A percentile compares a stretch with the other conserved stretches of the same genome.
Conservation (phyloP, 768 basidiomycete species). For the Naganishia vishniacii region DNA sequence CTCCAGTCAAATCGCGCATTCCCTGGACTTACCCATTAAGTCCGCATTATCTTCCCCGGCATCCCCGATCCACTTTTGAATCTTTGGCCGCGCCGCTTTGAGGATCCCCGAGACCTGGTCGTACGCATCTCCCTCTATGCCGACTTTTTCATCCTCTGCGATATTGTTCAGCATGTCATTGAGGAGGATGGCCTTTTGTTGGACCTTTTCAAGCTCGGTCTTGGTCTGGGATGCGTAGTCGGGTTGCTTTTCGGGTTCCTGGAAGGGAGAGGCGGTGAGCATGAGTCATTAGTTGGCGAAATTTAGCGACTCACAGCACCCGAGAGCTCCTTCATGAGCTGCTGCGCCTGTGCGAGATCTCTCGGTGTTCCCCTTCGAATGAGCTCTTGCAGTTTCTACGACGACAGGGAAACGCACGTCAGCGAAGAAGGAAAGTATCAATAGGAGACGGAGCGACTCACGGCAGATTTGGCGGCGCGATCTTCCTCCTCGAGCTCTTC, state of each 20-base stretch:
- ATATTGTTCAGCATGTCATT: conserved; percentile 97
- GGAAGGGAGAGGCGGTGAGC: background rate
- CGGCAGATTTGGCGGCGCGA: conserved; percentile 82
- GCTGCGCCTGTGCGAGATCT: conserved; percentile 90
- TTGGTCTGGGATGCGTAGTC: conserved; percentile 88
- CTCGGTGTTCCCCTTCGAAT: conserved; percentile 92
- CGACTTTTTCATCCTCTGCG: conserved; percentile 73
- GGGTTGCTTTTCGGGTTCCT: conserved; percentile 85
- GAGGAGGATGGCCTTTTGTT: conserved; percentile 88
- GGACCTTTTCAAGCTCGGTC: conserved; percentile 84
- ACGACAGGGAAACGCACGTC: background rate
- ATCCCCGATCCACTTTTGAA: conserved; percentile 97
- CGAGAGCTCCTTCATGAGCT: conserved; percentile 90
- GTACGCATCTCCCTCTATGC: conserved; percentile 76
- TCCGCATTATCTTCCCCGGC: conserved; percentile 83
- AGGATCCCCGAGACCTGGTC: conserved; percentile 91
- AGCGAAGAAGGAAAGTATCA: too few species aligned
- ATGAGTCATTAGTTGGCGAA: background rate
- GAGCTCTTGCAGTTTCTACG: conserved; percentile 86
- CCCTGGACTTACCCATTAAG: conserved; percentile 63
- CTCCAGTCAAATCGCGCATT: background rate
- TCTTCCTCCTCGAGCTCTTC: conserved; percentile 96
- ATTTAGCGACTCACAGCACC: conserved; percentile 58
- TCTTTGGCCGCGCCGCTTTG: conserved; percentile 74
- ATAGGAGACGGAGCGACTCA: conserved; percentile 36